Conservation (phyloP, 2,329 filamentous ascomycete species). For the Talaromyces piceae region DNA sequence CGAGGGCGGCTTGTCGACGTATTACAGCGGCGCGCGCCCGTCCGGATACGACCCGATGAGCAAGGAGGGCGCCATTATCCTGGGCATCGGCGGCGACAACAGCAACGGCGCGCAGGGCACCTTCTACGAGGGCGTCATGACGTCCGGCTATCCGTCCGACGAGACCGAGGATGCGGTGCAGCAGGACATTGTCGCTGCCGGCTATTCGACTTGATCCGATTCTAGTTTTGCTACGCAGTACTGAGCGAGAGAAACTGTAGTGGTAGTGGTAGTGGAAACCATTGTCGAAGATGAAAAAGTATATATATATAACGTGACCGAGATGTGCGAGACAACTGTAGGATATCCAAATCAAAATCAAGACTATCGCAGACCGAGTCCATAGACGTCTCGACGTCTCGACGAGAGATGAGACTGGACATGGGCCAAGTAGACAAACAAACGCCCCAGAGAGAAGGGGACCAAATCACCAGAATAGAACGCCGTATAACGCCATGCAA, state of each 20-base stretch:
- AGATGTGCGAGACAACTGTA: too few species aligned
- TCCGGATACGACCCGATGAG: slow-evolving; percentile 55
- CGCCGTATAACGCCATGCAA: slow-evolving; percentile 12
- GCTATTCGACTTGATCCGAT: slow-evolving; percentile 48
- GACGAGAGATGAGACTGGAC: too few species aligned
- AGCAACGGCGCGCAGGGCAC: slow-evolving; percentile 53
- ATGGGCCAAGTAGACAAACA: background rate
- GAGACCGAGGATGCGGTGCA: slow-evolving; percentile 52
- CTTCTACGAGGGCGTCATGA: slow-evolving; percentile 61
- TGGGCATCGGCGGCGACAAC: slow-evolving; percentile 66
- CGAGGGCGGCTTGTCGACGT: slow-evolving; percentile 51
- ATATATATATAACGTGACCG: too few species aligned
- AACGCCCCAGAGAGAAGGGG: too few species aligned
- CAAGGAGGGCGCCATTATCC: slow-evolving; percentile 59
- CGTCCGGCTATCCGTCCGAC: slow-evolving; percentile 53
- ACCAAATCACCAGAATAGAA: too few species aligned
- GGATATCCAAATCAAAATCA: too few species aligned
- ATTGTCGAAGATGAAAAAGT: too few species aligned
- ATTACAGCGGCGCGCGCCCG: slow-evolving; percentile 52
- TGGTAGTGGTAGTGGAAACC: too few species aligned
- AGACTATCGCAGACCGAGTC: too few species aligned
- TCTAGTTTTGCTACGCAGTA: too few species aligned
- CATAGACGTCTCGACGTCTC: too few species aligned
- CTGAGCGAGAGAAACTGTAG: too few species aligned
- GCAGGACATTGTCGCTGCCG: slow-evolving; percentile 53